Evolutionary conservation across 2,329 filamentous ascomycete genomes (phyloP), one percentile per base, ranked within the genome.

Genomic region (Orbilia quercus): DNA sequence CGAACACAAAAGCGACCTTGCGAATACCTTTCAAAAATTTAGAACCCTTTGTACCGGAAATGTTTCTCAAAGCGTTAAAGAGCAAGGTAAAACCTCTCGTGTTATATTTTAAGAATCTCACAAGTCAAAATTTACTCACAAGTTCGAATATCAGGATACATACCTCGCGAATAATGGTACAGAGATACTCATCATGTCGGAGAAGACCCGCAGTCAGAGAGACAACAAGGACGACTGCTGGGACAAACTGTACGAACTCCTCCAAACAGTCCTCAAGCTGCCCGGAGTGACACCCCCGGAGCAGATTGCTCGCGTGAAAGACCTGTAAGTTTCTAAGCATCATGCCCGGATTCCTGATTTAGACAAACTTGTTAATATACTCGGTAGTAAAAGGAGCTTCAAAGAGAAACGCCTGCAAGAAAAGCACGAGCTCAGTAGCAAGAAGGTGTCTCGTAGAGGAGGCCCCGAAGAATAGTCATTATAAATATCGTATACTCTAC

Each of bases 1-100:
- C 55, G 16, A 65, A 60, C 40, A 36, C 67, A 16, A 72, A 72
- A 34, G 67, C 67, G 20, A 72, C 67, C 2, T 34, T 72, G 11
- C 53, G 67, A n/a, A 38, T 72, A 2, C 59, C 53, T n/a, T 38
- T 72, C 36, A 23, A 40, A 0, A 65, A 60, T 20, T 18, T 72
- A 6, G 59, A 50, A n/a, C 42, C 53, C 1, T 62, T 48, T 25
- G 42, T 72, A 7, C 67, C 60, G 9, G 14, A 22, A 16, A 1
- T 72, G 7, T 72, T 72, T 53, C 11, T 72, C 20, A 16, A 54
- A 12, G 67, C 14, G 11, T 18, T 72, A 7, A 54, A 65, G 53
- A 23, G 28, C 34, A 65, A 72, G 2, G 67, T 72, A 59, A n/a
- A n/a, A n/a, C n/a, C n/a, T n/a, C n/a, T n/a, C n/a, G n/a, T n/a